Evolutionary conservation across 176 grass and related monocot species (phyloP), one percentile per base, ranked within the genome.

Genomic region (Saccharum officinarum): DNA sequence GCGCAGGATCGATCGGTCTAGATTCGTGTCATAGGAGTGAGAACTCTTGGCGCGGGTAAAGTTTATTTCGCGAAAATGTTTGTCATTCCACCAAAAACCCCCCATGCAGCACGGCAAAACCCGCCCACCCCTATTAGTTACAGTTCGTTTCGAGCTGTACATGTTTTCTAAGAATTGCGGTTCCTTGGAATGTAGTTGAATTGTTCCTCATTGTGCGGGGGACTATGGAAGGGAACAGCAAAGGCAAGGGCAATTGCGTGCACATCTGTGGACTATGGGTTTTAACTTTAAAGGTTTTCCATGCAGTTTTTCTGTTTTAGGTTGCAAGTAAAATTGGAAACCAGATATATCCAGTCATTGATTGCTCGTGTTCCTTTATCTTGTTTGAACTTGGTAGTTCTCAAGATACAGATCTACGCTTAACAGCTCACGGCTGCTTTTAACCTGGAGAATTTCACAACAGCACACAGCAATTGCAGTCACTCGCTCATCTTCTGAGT

Each of bases 1-100:
- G 64, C 64, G 44, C 44, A 50, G 78, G 30, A 38, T 55, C 65
- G 65, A 69, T 81, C 65, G 79, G 28, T 52, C 30, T 23, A 22
- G 22, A 67, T 80, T 80, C 28, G 44, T 7, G 36, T 8, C 10
- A 25, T 36, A 37, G 28, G 11, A 2, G 22, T 23, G 30, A 13
- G 11, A 7, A 52, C 30, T 10, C 42, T 23, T 8, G 78, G 42
- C 26, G 63, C 20, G 7, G 33, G 11, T 20, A 3, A 28, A 13
- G 63, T 25, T n/a, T 52, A 31, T 0, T 68, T 37, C 25, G 10
- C 26, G 8, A 3, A 80, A 69, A 69, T 41, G 12, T 11, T 52
- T 22, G 18, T 31, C 64, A 10, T 54, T 69, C 3, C 67, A 67
- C 40, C 31, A 80, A 47, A 80, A 47, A 37, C 63, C 64, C 76